Percentiles rank a stretch among this genome's conserved stretches.
Evolutionary conservation across 1,284 basidiomycete genomes (phyloP).

Genomic region (Caloboletus inedulis): DNA sequence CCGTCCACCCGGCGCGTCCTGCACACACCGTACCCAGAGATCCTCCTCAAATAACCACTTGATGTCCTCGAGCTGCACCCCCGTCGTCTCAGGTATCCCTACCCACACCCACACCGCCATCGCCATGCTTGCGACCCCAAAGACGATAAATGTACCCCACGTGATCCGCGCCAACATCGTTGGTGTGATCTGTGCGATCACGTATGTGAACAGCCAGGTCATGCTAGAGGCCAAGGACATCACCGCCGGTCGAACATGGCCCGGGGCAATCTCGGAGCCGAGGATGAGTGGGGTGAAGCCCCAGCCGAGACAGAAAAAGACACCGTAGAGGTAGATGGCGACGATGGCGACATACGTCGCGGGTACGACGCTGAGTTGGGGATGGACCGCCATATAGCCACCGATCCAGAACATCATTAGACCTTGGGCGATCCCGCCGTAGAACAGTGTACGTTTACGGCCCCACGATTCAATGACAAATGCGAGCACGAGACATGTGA

Average conservation of each 20-base stretch:
- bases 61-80: conserved; percentile 47
- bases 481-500: conserved; percentile 39
- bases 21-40: conserved; percentile 37
- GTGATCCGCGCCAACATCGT: conserved; percentile 45
- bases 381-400: conserved; percentile 41
- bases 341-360: conserved; percentile 46
- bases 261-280: conserved; percentile 46
- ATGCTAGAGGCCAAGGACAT: conserved; percentile 40
- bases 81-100: conserved; percentile 46
- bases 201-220: conserved; percentile 48
- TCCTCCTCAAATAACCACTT: conserved; percentile 44
- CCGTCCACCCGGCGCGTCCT: conserved; percentile 45
- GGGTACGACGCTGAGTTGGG: conserved; percentile 31
- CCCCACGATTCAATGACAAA: conserved; percentile 48
- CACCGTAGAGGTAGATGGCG: conserved; percentile 49
- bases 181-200: conserved; percentile 49
- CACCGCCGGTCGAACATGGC: conserved; percentile 42
- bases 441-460: conserved; percentile 45
- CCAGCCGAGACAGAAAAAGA: conserved; percentile 46
- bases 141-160: conserved; percentile 52
- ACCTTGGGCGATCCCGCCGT: conserved; percentile 43
- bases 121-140: conserved; percentile 42
- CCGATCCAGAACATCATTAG: conserved; percentile 50
- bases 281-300: conserved; percentile 42
- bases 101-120: conserved; percentile 45